phyloP scores from a whole-genome alignment of 345 rosid genomes.

The Trapa incisa region DNA sequence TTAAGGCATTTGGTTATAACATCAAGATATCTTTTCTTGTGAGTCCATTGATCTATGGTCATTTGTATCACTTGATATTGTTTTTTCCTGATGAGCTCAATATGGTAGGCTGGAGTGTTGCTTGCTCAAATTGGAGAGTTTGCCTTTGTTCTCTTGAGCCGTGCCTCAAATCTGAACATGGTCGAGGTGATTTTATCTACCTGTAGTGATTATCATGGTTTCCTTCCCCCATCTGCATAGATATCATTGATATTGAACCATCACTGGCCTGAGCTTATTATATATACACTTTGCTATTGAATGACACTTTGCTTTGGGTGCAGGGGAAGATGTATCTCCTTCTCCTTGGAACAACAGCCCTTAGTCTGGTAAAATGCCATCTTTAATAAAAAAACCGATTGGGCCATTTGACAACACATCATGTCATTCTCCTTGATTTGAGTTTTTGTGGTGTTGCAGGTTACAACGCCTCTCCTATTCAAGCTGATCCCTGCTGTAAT shows the following conservation, averaged over 20 bases:
- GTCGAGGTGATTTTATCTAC: conserved; percentile 48
- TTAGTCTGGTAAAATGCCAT: conserved; percentile 57
- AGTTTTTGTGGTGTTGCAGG: conserved; percentile 33
- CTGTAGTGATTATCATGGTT: neutral
- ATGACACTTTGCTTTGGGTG: conserved; percentile 5
- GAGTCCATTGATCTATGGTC: conserved; percentile 22
- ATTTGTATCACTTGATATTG: neutral
- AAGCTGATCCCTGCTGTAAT: conserved; percentile 70
- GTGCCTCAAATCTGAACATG: conserved; percentile 90
- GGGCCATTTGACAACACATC: neutral
- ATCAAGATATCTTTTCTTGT: conserved; percentile 77
- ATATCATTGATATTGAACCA: no score
- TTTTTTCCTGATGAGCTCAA: neutral
- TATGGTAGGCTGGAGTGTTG: conserved; percentile 62
- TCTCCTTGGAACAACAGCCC: conserved; percentile 94
- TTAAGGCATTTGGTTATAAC: conserved; percentile 74
- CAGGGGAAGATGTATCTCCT: conserved; percentile 99
- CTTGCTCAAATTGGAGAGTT: conserved; percentile 99
- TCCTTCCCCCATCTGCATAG: neutral
- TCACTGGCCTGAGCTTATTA: no score
- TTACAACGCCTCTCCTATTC: conserved; percentile 83
- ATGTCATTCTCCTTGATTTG: neutral
- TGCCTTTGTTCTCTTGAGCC: conserved; percentile 86
- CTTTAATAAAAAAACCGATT: neutral
- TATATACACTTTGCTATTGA: neutral